Evolutionary conservation across 2,329 filamentous ascomycete genomes (phyloP), one percentile per base, ranked within the genome.

Genomic region (Bretziella fagacearum): DNA sequence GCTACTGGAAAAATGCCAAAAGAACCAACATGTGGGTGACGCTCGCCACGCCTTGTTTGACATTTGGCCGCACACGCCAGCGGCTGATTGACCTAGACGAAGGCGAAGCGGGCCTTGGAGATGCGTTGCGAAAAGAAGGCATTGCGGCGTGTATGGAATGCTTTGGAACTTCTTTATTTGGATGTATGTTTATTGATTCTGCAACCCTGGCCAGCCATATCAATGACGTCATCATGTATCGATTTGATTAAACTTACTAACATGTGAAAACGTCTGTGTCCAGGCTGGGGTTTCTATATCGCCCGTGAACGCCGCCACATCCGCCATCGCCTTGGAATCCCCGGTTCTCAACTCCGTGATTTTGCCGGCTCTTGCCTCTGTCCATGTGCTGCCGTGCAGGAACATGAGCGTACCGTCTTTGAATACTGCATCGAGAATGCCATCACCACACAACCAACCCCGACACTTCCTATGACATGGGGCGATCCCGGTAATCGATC

Each of bases 271-370:
- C 33, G 32, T 41, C 27, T 23, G 26, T 42, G 11, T 49, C 8
- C 30, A 51, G 50, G 46, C 25, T 51, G 50, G 50, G 50, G 50
- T 27, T 42, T 46, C 27, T 49, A 51, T 27, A 44, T 51, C 26
- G 42, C 32, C 10, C 27, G 20, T 25, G 50, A 51, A 49, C 46
- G 50, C 11, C 39, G 33, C 18, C 36, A 46, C 23, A 51, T 51
- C 20, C 50, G 50, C 25, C 36, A 46, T 23, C 42, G 46, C 17
- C 46, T 49, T 10, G 47, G 50, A 10, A 46, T 49, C 22, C 47
- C 46, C 7, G 50, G 50, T 26, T 49, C 46, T 6, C 25, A 27
- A 17, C 4, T 42, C 20, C 15, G 40, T 6, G 50, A 51, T 17
- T 49, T 48, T 36, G 41, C 36, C 4, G 23, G 27, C 15, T 51